Conservation (phyloP, 2,329 filamentous ascomycete genomes). For the Arthrobotrys conoides region DNA sequence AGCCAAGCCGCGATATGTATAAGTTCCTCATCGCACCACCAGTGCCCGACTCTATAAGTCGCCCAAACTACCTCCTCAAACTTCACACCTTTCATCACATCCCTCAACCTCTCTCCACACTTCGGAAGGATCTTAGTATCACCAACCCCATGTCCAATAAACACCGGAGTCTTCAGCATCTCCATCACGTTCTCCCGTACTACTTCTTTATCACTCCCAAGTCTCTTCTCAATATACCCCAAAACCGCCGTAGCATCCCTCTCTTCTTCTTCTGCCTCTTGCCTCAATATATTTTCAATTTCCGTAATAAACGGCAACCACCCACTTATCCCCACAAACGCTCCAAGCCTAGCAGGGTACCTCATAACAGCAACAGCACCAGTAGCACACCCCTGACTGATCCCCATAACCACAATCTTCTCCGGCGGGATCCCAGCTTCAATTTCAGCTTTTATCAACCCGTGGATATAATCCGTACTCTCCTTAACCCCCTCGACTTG, state of each 20-base stretch:
- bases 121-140: constrained; percentile 21
- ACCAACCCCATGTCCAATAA: constrained; percentile 32
- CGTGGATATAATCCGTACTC: constrained; percentile 44
- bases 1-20: constrained; percentile 36
- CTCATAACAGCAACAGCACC: constrained; percentile 25
- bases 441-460: constrained; percentile 32
- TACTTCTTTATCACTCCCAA: constrained; percentile 1
- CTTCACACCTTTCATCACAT: not conserved
- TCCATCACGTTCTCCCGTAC: not conserved
- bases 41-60: constrained; percentile 36
- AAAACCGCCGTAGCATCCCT: constrained; percentile 8
- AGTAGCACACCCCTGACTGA: constrained; percentile 36
- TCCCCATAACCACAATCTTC: constrained; percentile 44
- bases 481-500: constrained; percentile 36
- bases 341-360: constrained; percentile 26
- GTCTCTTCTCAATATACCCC: constrained; percentile 18
- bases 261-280: not conserved
- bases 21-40: constrained; percentile 50
- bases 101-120: constrained; percentile 27
- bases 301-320: constrained; percentile 44
- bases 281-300: constrained; percentile 21
- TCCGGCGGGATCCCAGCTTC: constrained; percentile 30
- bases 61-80: constrained; percentile 34
- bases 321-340: constrained; percentile 42
- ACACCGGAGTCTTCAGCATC: constrained; percentile 26